Conservation (phyloP, 1,284 basidiomycete species). For the Sutorius eximius region DNA sequence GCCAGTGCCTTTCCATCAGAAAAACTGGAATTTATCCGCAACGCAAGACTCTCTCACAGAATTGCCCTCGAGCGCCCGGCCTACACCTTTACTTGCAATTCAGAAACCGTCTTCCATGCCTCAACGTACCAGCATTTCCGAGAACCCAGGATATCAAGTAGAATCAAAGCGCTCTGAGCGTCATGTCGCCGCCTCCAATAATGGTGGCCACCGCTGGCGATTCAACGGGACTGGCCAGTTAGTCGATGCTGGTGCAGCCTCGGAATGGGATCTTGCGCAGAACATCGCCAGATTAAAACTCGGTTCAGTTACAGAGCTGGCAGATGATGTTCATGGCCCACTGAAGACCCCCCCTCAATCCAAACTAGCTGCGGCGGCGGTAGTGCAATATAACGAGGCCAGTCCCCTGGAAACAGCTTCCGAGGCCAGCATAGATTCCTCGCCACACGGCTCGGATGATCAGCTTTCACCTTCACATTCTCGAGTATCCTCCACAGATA, state of each 20-base stretch:
- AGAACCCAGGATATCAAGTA: constrained; percentile 16
- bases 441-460: constrained; percentile 65
- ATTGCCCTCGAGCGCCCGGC: constrained; percentile 30
- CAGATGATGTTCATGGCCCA: constrained; percentile 49
- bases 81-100: constrained; percentile 31
- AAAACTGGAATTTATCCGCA: constrained; percentile 48
- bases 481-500: constrained; percentile 75
- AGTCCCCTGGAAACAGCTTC: constrained; percentile 74
- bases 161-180: constrained; percentile 33
- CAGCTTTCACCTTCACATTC: constrained; percentile 66
- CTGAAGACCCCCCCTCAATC: constrained; percentile 66
- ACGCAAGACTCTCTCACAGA: constrained; percentile 35
- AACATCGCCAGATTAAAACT: constrained; percentile 72
- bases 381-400: constrained; percentile 58
- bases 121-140: constrained; percentile 40
- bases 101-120: constrained; percentile 48
- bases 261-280: constrained; percentile 70
- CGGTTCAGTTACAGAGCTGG: constrained; percentile 49
- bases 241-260: constrained; percentile 53
- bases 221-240: constrained; percentile 62
- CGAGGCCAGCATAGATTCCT: constrained; percentile 67
- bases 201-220: constrained; percentile 55
- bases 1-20: constrained; percentile 12
- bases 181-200: constrained; percentile 32
- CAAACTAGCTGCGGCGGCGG: constrained; percentile 48